These are phyloP conservation scores for Candida arabinofermentans DNA, from an alignment of 805 yeast genomes.

Conservation along the genomic window DNA sequence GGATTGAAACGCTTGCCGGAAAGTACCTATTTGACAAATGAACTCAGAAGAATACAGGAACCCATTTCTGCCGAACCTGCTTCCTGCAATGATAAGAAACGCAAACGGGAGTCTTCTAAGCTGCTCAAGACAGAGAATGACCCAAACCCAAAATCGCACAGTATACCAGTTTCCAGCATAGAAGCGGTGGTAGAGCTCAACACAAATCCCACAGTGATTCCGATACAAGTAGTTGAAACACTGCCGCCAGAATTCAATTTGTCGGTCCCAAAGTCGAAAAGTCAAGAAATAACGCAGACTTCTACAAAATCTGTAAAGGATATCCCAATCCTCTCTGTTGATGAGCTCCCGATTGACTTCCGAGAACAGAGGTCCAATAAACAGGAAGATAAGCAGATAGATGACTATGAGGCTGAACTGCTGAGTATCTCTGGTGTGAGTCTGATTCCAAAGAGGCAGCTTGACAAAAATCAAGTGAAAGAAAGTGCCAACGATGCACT, in stretches of 20 bases:
- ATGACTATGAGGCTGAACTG: background rate
- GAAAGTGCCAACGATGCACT: background rate
- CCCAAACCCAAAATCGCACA: background rate
- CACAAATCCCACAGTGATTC: background rate
- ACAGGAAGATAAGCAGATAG: background rate
- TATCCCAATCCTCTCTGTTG: slow-evolving; percentile 15
- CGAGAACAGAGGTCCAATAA: background rate
- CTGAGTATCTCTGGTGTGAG: background rate
- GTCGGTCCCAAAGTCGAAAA: background rate
- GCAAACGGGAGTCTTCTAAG: background rate
- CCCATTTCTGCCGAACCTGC: no score
- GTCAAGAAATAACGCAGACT: no score
- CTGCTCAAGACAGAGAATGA: background rate
- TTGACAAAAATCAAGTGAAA: background rate
- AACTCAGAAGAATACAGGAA: background rate
- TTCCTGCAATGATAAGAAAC: background rate
- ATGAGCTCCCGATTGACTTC: slow-evolving; percentile 17
- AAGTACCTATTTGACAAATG: background rate
- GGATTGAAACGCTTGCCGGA: slow-evolving; percentile 16
- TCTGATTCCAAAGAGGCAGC: background rate
- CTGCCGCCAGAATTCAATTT: background rate
- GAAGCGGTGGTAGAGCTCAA: background rate
- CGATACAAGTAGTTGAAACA: background rate
- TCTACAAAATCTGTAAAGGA: background rate
- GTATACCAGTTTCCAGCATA: no score